Conservation (phyloP, 345 rosid species). For the Alliaria petiolata region DNA sequence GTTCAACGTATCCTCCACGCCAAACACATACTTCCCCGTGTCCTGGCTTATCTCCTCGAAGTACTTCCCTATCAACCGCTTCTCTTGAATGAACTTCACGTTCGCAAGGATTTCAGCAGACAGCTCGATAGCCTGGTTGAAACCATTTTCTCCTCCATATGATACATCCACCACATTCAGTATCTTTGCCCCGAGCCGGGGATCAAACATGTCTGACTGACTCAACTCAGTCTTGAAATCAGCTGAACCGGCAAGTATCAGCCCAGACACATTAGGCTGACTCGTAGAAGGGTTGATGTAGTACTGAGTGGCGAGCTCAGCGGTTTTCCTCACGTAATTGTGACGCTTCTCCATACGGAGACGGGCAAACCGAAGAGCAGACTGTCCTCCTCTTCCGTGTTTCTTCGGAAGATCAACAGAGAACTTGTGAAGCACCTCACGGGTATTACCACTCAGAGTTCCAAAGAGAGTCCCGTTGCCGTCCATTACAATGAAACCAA, state of each 20-base stretch:
- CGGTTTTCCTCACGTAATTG: slow-evolving; percentile 40
- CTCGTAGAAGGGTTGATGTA: background rate
- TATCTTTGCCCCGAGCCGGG: background rate
- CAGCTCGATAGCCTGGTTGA: background rate
- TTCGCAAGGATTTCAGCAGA: background rate
- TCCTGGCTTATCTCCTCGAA: slow-evolving; percentile 9
- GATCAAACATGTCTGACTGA: slow-evolving; percentile 5
- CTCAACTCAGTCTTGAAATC: slow-evolving; percentile 6
- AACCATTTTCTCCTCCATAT: background rate
- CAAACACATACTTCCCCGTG: slow-evolving; percentile 7
- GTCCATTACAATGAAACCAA: slow-evolving; percentile 34
- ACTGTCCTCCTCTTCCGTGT: slow-evolving; percentile 48
- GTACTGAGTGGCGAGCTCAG: slow-evolving; percentile 31
- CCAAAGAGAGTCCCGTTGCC: slow-evolving; percentile 47
- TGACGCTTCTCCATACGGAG: slow-evolving; percentile 34
- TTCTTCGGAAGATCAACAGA: slow-evolving; percentile 44
- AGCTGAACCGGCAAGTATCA: background rate
- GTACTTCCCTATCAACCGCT: slow-evolving; percentile 1
- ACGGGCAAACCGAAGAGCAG: slow-evolving; percentile 42
- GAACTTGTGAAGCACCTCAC: slow-evolving; percentile 41
- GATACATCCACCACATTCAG: slow-evolving; percentile 3
- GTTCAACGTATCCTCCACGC: background rate
- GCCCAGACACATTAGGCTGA: slow-evolving; percentile 8
- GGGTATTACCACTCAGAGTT: slow-evolving; percentile 37
- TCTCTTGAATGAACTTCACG: slow-evolving; percentile 6